Base-by-base conservation (phyloP, 2,329 filamentous ascomycete species). In the Aspergillus fumigatiaffinis region DNA sequence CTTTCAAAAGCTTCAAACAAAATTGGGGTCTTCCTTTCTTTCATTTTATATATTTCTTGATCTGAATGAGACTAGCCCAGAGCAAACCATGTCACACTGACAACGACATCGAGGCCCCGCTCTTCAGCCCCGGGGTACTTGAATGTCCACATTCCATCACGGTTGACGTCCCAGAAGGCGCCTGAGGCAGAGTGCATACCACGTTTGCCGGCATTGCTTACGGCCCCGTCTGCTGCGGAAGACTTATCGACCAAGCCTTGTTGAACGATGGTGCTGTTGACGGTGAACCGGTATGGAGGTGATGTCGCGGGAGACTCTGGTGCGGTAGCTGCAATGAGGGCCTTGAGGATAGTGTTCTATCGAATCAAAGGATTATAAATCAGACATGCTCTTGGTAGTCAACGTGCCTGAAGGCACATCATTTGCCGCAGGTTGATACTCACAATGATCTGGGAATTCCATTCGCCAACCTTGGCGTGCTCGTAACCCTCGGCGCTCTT, bases 231-330 rank as follows among this genome's bases (percentile, higher is more conserved):
- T 52, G 81, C 82, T 53, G 82, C 82, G 63, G 83, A 79, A 29
- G 75, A 71, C 62, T 71, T 70, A 61, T 74, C 70, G 52, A 76
- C 85, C 35, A 93, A 82, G 21, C 74, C 75, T 79, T 97, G 93
- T 80, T 99, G 93, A 66, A 97, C 95, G 72, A 97, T 97, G 64
- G 93, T 97, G 81, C 91, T 95, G 83, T 96, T 97, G 79, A 96
- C 92, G 66, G 92, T 91, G 79, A 93, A 97, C 78, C 97, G 97
- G 85, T 87, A 96, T 4, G 90, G 88, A 26, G 84, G 71, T 14
- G 77, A 65, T 4, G 71, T 65, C 44, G 69, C 64, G 46, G 69
- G 59, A 23, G 72, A 68, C 51, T 70, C 64, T 25, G 75, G 71
- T 26, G 73, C 69, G 41, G 76, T 77, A 50, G 76, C 76, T 55